These are phyloP conservation scores for Warburgia ugandensis DNA, from an alignment of 164 flowering plant species.

Conservation along the genomic window DNA sequence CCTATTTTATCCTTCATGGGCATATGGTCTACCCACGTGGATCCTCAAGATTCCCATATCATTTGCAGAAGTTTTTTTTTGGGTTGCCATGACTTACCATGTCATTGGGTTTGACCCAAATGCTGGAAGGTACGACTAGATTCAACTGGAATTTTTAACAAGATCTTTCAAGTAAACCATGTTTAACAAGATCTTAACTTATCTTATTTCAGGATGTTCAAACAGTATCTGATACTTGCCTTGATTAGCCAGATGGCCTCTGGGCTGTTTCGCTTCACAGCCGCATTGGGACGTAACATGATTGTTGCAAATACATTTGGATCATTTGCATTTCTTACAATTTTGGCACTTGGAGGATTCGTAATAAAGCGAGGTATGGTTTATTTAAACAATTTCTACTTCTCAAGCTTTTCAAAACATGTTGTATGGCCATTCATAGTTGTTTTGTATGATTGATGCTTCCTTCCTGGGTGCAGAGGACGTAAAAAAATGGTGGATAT, in stretches of 20 bases:
- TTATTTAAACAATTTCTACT: too few relatives aligned
- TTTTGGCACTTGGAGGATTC: conserved; percentile 39
- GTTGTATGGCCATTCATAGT: too few relatives aligned
- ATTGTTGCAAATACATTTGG: too few relatives aligned
- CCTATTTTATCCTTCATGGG: conserved; percentile 45
- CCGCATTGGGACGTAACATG: conserved; percentile 32
- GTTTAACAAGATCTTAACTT: neutral
- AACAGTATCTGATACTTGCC: conserved; percentile 36
- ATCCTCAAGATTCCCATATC: too few relatives aligned
- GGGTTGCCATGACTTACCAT: too few relatives aligned
- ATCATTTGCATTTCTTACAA: too few relatives aligned
- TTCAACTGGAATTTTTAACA: neutral
- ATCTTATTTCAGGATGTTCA: conserved; percentile 29
- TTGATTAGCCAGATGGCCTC: conserved; percentile 45
- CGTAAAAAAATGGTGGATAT: conserved; percentile 51
- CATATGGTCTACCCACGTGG: too few relatives aligned
- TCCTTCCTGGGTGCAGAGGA: neutral
- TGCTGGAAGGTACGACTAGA: conserved; percentile 20
- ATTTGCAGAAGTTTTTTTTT: too few relatives aligned
- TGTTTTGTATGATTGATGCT: neutral
- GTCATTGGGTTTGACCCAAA: too few relatives aligned
- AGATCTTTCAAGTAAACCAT: too few relatives aligned
- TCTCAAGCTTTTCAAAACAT: too few relatives aligned
- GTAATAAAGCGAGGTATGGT: conserved; percentile 44
- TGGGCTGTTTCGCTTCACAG: conserved; percentile 39